Percentiles rank a stretch among this genome's conserved stretches.
Conservation (phyloP, 108 stramenopile species). For the Cyclotella kingstonii region DNA sequence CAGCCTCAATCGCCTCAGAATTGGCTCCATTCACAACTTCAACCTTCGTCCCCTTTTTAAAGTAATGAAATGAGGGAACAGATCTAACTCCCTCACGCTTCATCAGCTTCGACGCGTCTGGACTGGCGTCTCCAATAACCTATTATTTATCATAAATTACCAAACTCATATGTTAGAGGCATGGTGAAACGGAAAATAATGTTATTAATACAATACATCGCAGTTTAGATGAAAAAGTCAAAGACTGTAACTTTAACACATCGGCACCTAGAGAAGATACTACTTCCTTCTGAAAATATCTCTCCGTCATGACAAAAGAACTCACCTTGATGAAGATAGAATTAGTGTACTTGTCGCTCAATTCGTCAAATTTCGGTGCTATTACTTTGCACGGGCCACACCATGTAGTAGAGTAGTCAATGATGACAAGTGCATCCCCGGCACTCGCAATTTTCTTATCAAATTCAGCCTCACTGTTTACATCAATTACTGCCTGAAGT, state of each 20-base stretch:
- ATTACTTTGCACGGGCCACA: conserved; percentile 96
- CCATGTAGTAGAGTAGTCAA: conserved; percentile 96
- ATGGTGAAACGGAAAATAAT: not conserved
- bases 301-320: not conserved
- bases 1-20: conserved; percentile 87
- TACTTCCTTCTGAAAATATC: not conserved
- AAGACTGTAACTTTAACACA: too few species aligned
- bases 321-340: conserved; percentile 82
- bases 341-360: conserved; percentile 80
- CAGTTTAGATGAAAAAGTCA: not conserved
- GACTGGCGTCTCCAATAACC: conserved; percentile 81
- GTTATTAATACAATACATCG: not conserved
- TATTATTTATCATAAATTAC: conserved; percentile 14
- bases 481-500: conserved; percentile 66
- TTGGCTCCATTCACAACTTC: conserved; percentile 90
- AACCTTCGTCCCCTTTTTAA: conserved; percentile 81
- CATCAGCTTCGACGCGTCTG: conserved; percentile 83
- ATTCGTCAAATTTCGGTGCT: conserved; percentile 85
- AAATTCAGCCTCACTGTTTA: conserved; percentile 66
- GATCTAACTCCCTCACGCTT: conserved; percentile 87
- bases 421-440: conserved; percentile 71
- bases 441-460: conserved; percentile 64
- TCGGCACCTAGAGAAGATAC: not conserved
- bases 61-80: conserved; percentile 89
- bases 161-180: not conserved